Percentiles rank a stretch among this genome's conserved stretches.
These are phyloP conservation scores for Beta macrorhiza DNA, from an alignment of 179 eudicot species.

Conservation along the genomic window DNA sequence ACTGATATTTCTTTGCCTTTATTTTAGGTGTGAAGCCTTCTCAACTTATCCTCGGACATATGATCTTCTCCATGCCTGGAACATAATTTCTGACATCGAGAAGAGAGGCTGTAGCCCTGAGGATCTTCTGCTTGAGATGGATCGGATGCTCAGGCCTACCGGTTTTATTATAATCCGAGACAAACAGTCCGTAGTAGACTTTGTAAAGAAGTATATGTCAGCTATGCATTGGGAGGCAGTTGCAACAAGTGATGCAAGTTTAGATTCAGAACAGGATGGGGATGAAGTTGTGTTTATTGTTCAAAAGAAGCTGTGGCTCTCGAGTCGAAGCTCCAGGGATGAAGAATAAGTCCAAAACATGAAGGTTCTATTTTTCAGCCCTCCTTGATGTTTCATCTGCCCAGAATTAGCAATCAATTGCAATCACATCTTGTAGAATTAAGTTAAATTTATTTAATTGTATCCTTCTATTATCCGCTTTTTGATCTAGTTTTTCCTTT, in stretches of 20 bases:
- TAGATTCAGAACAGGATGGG: conserved; percentile 56
- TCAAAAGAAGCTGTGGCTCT: conserved; percentile 88
- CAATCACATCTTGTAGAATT: conserved; percentile 22
- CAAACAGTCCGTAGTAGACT: conserved; percentile 61
- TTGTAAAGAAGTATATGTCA: conserved; percentile 67
- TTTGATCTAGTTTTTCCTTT: background rate
- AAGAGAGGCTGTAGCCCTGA: conserved; percentile 88
- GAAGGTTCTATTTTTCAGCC: conserved; percentile 9
- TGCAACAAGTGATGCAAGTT: conserved; percentile 49
- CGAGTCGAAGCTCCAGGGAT: conserved; percentile 62
- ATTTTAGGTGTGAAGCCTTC: conserved; percentile 89
- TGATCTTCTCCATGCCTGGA: conserved; percentile 97
- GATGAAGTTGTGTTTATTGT: conserved; percentile 62
- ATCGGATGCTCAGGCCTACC: conserved; percentile 85
- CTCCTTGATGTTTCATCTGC: conserved; percentile 7
- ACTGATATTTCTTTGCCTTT: background rate
- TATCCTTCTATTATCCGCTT: background rate
- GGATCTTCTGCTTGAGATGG: conserved; percentile 91
- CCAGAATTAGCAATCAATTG: conserved; percentile 6
- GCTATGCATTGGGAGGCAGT: conserved; percentile 94
- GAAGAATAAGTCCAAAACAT: conserved; percentile 38
- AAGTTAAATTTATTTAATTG: conserved; percentile 17
- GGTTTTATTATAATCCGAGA: conserved; percentile 82
- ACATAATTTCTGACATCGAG: conserved; percentile 74
- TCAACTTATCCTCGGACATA: conserved; percentile 97